Evolutionary conservation across 192 early-diverging fungal genomes (phyloP).

Genomic region (Rhizophagus sp.): DNA sequence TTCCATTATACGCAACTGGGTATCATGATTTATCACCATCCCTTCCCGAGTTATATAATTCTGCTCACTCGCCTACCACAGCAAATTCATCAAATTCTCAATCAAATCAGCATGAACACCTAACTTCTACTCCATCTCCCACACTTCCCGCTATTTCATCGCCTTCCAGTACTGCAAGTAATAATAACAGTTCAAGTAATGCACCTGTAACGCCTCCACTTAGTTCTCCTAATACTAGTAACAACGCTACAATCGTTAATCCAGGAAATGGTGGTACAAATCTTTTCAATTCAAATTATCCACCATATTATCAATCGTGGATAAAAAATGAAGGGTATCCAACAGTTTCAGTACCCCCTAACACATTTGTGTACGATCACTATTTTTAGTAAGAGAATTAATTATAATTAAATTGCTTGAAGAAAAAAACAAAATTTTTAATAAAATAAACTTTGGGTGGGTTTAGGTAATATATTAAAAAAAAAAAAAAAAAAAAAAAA

Average conservation of each 20-base stretch:
- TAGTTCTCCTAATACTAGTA: conserved; percentile 12
- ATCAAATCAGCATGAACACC: conserved; percentile 4
- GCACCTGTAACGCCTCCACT: conserved; percentile 21
- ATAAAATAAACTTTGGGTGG: not conserved
- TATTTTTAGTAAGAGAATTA: not conserved
- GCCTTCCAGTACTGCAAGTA: conserved; percentile 5
- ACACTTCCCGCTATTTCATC: conserved; percentile 21
- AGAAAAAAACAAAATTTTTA: not conserved
- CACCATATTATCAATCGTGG: not conserved
- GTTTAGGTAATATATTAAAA: not conserved
- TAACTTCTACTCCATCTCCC: conserved; percentile 7
- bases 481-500: too few species aligned
- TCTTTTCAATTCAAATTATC: not conserved
- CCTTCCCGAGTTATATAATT: conserved; percentile 16
- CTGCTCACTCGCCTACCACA: not conserved
- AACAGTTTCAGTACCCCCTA: not conserved
- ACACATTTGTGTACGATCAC: conserved; percentile 1
- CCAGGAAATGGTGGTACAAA: not conserved
- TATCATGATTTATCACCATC: conserved; percentile 1
- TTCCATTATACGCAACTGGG: not conserved
- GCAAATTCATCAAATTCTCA: not conserved
- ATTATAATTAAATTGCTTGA: not conserved
- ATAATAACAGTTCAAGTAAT: conserved; percentile 21
- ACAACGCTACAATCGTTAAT: not conserved
- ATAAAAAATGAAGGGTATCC: conserved; percentile 16